These are phyloP conservation scores for Amauroascus niger DNA, from an alignment of 2,329 filamentous ascomycete species.

Conservation along the genomic window DNA sequence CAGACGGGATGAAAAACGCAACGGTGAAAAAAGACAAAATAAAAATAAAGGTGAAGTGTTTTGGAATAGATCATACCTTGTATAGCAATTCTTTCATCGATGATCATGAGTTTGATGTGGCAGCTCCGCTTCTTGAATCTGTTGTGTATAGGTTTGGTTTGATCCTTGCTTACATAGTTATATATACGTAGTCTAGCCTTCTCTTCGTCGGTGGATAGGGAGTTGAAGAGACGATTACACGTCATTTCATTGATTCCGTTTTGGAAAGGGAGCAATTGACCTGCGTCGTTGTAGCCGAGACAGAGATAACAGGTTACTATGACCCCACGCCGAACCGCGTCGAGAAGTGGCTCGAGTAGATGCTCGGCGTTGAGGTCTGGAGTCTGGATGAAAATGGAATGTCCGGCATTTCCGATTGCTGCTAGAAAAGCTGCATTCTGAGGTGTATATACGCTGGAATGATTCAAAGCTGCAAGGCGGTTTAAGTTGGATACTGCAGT, in stretches of 20 bases:
- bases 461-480: constrained; percentile 41
- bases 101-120: constrained; percentile 69
- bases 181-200: constrained; percentile 49
- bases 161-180: constrained; percentile 67
- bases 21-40: no score
- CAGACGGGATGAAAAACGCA: not conserved
- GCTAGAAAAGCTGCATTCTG: constrained; percentile 70
- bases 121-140: constrained; percentile 57
- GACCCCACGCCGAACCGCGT: constrained; percentile 57
- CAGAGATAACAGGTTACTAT: constrained; percentile 62
- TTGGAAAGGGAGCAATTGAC: constrained; percentile 65
- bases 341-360: constrained; percentile 52
- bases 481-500: no score
- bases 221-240: constrained; percentile 49
- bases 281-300: constrained; percentile 68
- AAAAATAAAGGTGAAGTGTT: not conserved
- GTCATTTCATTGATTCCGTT: constrained; percentile 68
- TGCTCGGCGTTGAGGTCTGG: constrained; percentile 66
- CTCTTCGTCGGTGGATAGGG: constrained; percentile 45
- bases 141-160: constrained; percentile 57
- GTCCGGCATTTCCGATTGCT: constrained; percentile 53
- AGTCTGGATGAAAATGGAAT: constrained; percentile 64
- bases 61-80: constrained; percentile 38
- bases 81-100: constrained; percentile 58
- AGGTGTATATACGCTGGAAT: constrained; percentile 52